Percentiles rank a stretch among this genome's conserved stretches.
These are phyloP conservation scores for Fomitopsis pinicola DNA, from an alignment of 1,284 basidiomycete genomes.

Conservation along the genomic window DNA sequence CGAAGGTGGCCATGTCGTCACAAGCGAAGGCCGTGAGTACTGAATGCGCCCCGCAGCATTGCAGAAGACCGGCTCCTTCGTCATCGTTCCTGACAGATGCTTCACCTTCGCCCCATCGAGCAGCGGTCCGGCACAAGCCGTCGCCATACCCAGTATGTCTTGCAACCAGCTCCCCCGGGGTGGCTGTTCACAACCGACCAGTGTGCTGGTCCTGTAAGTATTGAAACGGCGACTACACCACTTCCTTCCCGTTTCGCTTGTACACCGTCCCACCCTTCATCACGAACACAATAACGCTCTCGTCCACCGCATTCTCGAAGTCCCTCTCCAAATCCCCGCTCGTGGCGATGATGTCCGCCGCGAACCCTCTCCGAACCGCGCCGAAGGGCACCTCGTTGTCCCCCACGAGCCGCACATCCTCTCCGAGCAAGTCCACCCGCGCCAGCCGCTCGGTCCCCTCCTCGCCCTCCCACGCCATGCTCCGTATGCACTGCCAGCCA, in stretches of 20 bases:
- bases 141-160: neutral
- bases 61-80: neutral
- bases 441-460: slow-evolving; percentile 30
- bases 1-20: neutral
- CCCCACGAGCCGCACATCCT: slow-evolving; percentile 28
- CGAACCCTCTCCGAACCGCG: slow-evolving; percentile 44
- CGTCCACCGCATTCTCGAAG: slow-evolving; percentile 45
- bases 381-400: slow-evolving; percentile 58
- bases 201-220: neutral
- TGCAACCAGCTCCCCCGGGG: neutral
- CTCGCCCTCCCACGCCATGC: slow-evolving; percentile 45
- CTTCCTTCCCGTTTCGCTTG: slow-evolving; percentile 36
- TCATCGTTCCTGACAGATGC: neutral
- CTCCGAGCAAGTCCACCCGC: slow-evolving; percentile 26
- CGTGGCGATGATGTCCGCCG: slow-evolving; percentile 58
- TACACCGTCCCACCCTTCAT: slow-evolving; percentile 60
- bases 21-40: neutral
- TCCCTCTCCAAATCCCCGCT: slow-evolving; percentile 42
- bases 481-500: slow-evolving; percentile 54
- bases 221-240: slow-evolving; percentile 10
- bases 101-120: neutral
- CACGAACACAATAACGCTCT: slow-evolving; percentile 44
- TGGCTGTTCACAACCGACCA: neutral
- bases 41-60: neutral
- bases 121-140: neutral